These are phyloP conservation scores for Boletus coccyginus DNA, from an alignment of 768 basidiomycete genomes.

Conservation along the genomic window DNA sequence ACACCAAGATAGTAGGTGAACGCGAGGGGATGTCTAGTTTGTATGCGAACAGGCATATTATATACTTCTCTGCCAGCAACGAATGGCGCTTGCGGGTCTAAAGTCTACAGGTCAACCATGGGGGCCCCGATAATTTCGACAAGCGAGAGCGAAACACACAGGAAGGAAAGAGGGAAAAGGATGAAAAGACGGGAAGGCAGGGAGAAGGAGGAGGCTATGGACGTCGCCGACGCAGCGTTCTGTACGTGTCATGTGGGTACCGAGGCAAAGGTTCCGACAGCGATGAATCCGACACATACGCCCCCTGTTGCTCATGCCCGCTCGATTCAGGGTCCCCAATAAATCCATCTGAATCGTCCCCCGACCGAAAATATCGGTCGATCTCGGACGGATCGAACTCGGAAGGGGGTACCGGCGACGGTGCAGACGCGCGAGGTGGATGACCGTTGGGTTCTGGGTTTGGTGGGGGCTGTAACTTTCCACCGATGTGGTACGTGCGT, in stretches of 20 bases:
- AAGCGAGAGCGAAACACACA: not conserved
- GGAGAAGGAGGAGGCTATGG: not conserved
- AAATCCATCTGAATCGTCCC: conserved; percentile 17
- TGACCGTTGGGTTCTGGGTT: not conserved
- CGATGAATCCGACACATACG: not conserved
- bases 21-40: conserved; percentile 7
- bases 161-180: not conserved
- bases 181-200: not conserved
- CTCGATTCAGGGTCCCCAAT: not conserved
- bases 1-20: no score
- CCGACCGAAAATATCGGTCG: conserved; percentile 65
- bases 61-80: not conserved
- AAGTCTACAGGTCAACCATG: conserved; percentile 20
- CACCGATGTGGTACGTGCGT: conserved; percentile 63
- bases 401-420: conserved; percentile 39
- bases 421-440: conserved; percentile 20
- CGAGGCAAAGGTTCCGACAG: not conserved
- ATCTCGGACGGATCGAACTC: conserved; percentile 72
- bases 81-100: not conserved
- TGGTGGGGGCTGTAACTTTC: conserved; percentile 4
- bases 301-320: not conserved
- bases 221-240: conserved; percentile 10
- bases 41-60: not conserved
- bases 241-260: conserved; percentile 6
- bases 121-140: not conserved